Evolutionary conservation across 768 basidiomycete genomes (phyloP), one percentile per base, ranked within the genome.

Genomic region (Sporobolomyces roseus): DNA sequence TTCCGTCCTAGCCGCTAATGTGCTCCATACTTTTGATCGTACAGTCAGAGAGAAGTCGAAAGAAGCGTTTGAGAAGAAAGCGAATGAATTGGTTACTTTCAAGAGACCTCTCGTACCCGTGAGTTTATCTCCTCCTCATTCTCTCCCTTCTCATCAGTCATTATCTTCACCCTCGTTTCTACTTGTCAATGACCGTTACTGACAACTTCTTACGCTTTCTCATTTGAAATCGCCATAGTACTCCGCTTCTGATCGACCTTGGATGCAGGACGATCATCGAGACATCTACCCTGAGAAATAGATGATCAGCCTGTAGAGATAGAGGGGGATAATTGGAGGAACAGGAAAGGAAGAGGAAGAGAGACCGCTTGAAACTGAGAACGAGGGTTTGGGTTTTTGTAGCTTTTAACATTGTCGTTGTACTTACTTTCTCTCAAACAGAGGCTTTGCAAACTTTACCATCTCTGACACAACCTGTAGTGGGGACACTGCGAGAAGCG

Each of bases 211-310:
- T n/a, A n/a, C n/a, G n/a, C n/a, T n/a, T n/a, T n/a, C n/a, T n/a
- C n/a, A n/a, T n/a, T n/a, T n/a, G n/a, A n/a, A n/a, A n/a, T n/a
- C n/a, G n/a, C n/a, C n/a, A n/a, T n/a, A 66, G 65, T 66, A 71
- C 38, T 45, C 29, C 0, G 3, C 50, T 1, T 25, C 2, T 1
- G 65, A 67, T 10, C 36, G 45, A 0, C 70, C 70, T 27, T 71
- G 70, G 70, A 63, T 64, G 65, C 70, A 71, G 30, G 70, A 67
- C 46, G 23, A 32, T 7, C 61, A 25, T 63, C 51, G 53, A 27
- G 32, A 33, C 3, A 4, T 43, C 5, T 61, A 17, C 54, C n/a
- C n/a, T n/a, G 19, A 30, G 10, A 29, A 19, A 14, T n/a, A n/a
- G n/a, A n/a, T n/a, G 35, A 54, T 35, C 23, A n/a, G 14, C 30